Conservation (phyloP, 176 grass and related monocot species). For the Avena eriantha region DNA sequence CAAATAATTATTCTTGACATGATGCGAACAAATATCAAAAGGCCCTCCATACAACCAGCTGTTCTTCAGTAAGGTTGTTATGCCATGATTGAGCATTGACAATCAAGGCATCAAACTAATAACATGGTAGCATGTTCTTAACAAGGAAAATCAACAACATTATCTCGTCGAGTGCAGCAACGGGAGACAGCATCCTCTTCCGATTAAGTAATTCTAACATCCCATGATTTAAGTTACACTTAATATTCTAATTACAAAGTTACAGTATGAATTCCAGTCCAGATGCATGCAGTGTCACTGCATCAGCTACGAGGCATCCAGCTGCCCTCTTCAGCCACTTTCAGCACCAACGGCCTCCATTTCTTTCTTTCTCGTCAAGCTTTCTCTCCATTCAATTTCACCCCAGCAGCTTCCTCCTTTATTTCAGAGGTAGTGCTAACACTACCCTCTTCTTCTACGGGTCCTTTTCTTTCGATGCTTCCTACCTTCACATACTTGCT, state of each 20-base stretch:
- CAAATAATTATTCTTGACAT: background rate
- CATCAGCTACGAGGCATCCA: constrained; percentile 5
- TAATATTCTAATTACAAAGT: background rate
- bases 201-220: background rate
- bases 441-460: constrained; percentile 35
- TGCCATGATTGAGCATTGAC: constrained; percentile 2
- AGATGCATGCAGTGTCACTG: background rate
- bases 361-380: background rate
- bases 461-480: constrained; percentile 42
- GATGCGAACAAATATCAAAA: constrained; percentile 10
- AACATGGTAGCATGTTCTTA: constrained; percentile 26
- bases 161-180: background rate
- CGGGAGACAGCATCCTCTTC: background rate
- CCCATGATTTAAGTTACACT: background rate
- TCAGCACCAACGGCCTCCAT: background rate
- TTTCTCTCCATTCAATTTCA: constrained; percentile 32
- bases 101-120: background rate
- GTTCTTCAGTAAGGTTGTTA: background rate
- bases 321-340: background rate
- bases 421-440: constrained; percentile 36
- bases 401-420: background rate
- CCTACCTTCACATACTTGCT: constrained; percentile 85
- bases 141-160: constrained; percentile 10
- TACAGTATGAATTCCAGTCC: background rate
- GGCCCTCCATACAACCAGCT: background rate